Conservation (phyloP, 371 early-diverging fungal genomes). For the Zychaea mexicana region DNA sequence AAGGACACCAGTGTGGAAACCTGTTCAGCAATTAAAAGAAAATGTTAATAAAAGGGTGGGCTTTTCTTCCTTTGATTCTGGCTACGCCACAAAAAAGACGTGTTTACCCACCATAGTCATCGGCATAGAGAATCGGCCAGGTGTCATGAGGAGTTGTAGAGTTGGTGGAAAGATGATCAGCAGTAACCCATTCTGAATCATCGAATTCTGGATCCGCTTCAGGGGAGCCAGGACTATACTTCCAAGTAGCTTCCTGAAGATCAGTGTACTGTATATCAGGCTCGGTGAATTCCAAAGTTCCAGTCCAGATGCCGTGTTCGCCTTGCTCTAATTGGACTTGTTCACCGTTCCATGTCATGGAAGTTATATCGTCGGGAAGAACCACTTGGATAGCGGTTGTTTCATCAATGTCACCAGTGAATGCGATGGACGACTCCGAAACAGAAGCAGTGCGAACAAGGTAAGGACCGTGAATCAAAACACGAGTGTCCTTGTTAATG, state of each 20-base stretch:
- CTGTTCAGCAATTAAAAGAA: neutral
- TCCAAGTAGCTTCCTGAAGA: slow-evolving; percentile 18
- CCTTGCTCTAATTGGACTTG: slow-evolving; percentile 1
- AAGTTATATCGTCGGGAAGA: slow-evolving; percentile 2
- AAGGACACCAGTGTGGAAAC: slow-evolving; percentile 23
- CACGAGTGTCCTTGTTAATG: slow-evolving; percentile 4
- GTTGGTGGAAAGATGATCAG: slow-evolving; percentile 22
- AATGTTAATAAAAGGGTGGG: neutral
- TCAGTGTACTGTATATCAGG: slow-evolving; percentile 11
- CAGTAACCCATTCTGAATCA: slow-evolving; percentile 22
- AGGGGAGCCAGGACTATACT: slow-evolving; percentile 24
- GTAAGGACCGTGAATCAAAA: slow-evolving; percentile 25
- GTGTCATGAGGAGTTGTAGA: slow-evolving; percentile 13
- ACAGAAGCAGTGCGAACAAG: slow-evolving; percentile 25
- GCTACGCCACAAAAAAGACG: neutral
- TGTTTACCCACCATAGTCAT: slow-evolving; percentile 20
- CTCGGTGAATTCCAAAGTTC: slow-evolving; percentile 7
- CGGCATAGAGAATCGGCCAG: slow-evolving; percentile 23
- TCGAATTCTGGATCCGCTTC: slow-evolving; percentile 23
- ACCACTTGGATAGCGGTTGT: slow-evolving; percentile 19
- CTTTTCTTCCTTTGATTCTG: neutral
- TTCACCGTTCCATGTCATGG: slow-evolving; percentile 20
- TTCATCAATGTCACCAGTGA: slow-evolving; percentile 20
- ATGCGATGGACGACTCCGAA: slow-evolving; percentile 4
- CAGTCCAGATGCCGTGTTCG: slow-evolving; percentile 14